phyloP scores from a whole-genome alignment of 495 filamentous ascomycete genomes.

The Chaetomium cochliodes region DNA sequence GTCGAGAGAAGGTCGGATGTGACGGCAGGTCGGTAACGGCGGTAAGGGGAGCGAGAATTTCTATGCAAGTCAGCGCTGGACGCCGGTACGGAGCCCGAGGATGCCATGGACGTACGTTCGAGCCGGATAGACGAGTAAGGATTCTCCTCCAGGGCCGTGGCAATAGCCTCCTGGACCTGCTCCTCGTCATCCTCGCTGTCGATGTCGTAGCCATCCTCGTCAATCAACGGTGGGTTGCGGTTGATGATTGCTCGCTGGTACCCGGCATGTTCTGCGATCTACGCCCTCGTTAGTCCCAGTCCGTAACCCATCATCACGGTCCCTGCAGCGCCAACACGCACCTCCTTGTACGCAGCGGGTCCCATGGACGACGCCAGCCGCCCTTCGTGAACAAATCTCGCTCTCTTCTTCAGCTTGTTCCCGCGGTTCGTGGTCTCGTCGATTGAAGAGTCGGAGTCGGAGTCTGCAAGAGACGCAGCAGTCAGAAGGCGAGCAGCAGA shows the following conservation, averaged over 20 bases:
- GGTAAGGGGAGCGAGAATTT: conserved; percentile 82
- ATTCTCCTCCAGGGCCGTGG: conserved; percentile 71
- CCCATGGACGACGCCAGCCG: conserved; percentile 67
- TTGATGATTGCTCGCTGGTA: conserved; percentile 80
- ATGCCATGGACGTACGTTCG: conserved; percentile 62
- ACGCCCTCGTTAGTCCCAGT: conserved; percentile 16
- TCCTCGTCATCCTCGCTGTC: conserved; percentile 77
- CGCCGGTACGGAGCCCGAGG: neutral
- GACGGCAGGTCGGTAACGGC: conserved; percentile 77
- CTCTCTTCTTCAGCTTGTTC: conserved; percentile 83
- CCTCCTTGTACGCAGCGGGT: conserved; percentile 82
- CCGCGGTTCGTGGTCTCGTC: conserved; percentile 80
- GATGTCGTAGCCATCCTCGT: conserved; percentile 84
- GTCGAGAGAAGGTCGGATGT: conserved; percentile 79
- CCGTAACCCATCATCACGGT: neutral
- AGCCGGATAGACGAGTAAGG: conserved; percentile 78
- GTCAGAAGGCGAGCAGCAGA: conserved; percentile 11
- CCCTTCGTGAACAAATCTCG: conserved; percentile 75
- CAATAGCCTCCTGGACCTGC: conserved; percentile 60
- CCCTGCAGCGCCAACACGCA: conserved; percentile 38
- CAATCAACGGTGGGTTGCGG: conserved; percentile 68
- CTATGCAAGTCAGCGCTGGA: conserved; percentile 44
- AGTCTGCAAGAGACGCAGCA: conserved; percentile 52
- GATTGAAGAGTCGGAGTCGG: conserved; percentile 83
- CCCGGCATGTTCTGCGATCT: conserved; percentile 84